Conservation (phyloP, 306 rosid species). For the Vigna trinervia region DNA sequence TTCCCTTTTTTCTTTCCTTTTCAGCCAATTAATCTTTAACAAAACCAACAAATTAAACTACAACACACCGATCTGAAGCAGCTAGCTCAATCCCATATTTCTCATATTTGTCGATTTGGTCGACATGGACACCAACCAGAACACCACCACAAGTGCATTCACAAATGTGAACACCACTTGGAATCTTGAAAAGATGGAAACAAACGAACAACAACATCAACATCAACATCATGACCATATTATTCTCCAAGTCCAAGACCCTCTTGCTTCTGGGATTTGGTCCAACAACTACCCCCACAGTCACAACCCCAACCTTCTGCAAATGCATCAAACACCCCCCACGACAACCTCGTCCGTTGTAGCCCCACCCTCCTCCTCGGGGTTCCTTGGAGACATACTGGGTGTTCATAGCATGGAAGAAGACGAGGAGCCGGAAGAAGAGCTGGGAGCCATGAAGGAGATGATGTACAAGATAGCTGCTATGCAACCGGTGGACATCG, state of each 20-base stretch:
- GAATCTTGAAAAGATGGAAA: constrained; percentile 49
- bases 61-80: neutral
- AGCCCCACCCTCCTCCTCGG: constrained; percentile 41
- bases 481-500: constrained; percentile 97
- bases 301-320: constrained; percentile 42
- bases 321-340: constrained; percentile 45
- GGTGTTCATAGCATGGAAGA: constrained; percentile 46
- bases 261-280: constrained; percentile 49
- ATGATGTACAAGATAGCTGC: constrained; percentile 96
- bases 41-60: neutral
- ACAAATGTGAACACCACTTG: constrained; percentile 52
- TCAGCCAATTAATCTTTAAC: neutral
- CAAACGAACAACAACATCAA: constrained; percentile 37
- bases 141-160: constrained; percentile 38
- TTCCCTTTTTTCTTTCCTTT: neutral
- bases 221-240: neutral
- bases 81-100: neutral
- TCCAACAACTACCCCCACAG: constrained; percentile 41
- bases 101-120: constrained; percentile 7
- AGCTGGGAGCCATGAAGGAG: constrained; percentile 91
- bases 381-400: constrained; percentile 41
- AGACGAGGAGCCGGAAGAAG: constrained; percentile 61
- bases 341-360: constrained; percentile 29
- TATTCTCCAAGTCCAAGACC: constrained; percentile 44
- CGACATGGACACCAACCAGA: constrained; percentile 57